Base-by-base conservation (phyloP, 495 filamentous ascomycete genomes). In the Penicillium pancosmium region DNA sequence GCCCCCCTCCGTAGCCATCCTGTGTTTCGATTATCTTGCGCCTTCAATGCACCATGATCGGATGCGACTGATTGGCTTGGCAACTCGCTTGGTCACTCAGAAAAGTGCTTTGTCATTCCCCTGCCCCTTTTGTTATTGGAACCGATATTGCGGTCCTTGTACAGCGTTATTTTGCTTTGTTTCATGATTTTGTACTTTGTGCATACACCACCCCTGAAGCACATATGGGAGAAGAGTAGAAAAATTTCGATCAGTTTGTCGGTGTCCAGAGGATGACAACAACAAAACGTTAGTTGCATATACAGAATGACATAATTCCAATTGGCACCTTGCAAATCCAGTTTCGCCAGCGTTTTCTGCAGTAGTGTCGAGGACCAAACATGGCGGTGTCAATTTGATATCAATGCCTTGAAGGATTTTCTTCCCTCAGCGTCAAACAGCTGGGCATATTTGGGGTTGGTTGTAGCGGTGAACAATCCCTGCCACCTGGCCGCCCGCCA, bases 321-420 rank as follows among this genome's bases (percentile, higher is more conserved):
- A 13, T n/a, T 27, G 46, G 49, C 9, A 9, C 25, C 49, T 27
- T 50, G 21, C 27, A 34, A 36, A 35, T 19, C 23, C 49, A 13
- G 10, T 36, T 51, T 51, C 49, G 6, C 18, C 38, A 19, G 48
- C 62, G 64, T 64, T 48, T 59, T 64, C 35, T 70, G 62, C 68
- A 68, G 57, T 70, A 70, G 65, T 54, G 65, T 21, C 36, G 40
- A 34, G 25, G 35, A 38, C 62, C 52, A 56, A 68, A 68, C 66
- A 60, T 70, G 65, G 68, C 68, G 68, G 68, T 70, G 63, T 66
- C 62, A 62, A 65, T 36, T 60, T 60, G 57, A 57, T 61, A 66
- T 66, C 57, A 50, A 44, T n/a, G 15, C 31, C 33, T 35, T 27
- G 27, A 31, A 31, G 27, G 15, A 33, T n/a, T 48, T 27, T 9